phyloP scores from a whole-genome alignment of 257 asterid species.

The Przewalskia tangutica region DNA sequence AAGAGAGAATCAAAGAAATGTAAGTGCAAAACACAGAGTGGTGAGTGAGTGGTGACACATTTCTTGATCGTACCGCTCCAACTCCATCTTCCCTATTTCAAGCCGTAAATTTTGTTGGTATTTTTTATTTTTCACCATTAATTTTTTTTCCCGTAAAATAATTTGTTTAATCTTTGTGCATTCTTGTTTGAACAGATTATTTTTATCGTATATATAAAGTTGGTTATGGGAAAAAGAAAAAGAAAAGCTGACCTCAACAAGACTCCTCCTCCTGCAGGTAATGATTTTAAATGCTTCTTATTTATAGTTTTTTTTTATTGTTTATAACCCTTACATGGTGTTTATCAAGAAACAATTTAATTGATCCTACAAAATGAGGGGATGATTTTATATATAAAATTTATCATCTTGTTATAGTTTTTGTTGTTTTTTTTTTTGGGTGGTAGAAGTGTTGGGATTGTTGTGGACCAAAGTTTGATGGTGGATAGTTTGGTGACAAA shows the following conservation, averaged over 20 bases:
- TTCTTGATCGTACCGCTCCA: not conserved
- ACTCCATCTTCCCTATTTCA: not conserved
- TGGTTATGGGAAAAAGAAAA: conserved; percentile 12
- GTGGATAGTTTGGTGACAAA: not conserved
- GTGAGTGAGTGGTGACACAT: not conserved
- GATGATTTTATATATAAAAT: too few species aligned
- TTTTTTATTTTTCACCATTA: not conserved
- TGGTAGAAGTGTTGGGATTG: not conserved
- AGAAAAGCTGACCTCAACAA: conserved; percentile 10
- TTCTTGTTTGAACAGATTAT: not conserved
- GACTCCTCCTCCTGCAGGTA: conserved; percentile 14
- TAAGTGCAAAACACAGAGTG: not conserved
- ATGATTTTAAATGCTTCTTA: not conserved
- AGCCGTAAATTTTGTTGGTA: not conserved
- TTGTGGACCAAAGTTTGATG: too few species aligned
- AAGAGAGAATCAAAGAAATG: not conserved
- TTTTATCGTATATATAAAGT: not conserved
- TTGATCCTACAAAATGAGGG: not conserved
- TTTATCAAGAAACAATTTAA: too few species aligned
- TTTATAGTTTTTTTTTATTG: not conserved
- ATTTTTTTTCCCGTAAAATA: not conserved
- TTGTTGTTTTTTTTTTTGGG: not conserved
- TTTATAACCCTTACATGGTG: not conserved
- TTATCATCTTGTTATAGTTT: not conserved
- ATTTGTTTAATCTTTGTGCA: not conserved